Evolutionary conservation across 805 yeast species (phyloP).

Genomic region (Hyphopichia homilentoma): DNA sequence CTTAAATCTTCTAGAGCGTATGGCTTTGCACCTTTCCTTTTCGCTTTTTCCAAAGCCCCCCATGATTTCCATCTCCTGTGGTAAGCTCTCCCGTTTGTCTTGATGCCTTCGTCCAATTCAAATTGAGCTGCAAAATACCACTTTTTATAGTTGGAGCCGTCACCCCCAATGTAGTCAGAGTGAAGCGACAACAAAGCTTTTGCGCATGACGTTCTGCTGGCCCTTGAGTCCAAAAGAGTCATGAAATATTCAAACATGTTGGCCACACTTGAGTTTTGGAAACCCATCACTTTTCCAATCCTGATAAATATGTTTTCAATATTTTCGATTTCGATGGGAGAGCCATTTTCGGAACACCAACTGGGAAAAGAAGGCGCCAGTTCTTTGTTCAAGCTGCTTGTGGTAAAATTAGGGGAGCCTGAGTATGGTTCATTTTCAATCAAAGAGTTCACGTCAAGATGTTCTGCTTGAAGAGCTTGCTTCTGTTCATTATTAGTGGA

Average conservation of each 20-base stretch:
- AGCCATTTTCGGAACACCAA: constrained; percentile 25
- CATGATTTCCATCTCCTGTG: constrained; percentile 39
- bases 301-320: constrained; percentile 59
- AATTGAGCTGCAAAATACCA: constrained; percentile 91
- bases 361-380: constrained; percentile 14
- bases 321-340: constrained; percentile 34
- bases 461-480: too few species aligned
- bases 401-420: too few species aligned
- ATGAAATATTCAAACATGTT: constrained; percentile 82
- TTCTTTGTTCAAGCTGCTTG: too few species aligned
- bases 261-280: constrained; percentile 71
- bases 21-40: constrained; percentile 30
- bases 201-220: constrained; percentile 71
- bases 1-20: constrained; percentile 15
- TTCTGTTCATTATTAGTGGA: too few species aligned
- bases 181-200: constrained; percentile 75
- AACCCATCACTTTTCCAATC: constrained; percentile 68
- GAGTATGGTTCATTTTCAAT: too few species aligned
- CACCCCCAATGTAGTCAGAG: constrained; percentile 91
- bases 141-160: constrained; percentile 76
- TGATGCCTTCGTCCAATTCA: constrained; percentile 62
- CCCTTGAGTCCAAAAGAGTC: constrained; percentile 79
- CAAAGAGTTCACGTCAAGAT: too few species aligned
- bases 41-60: constrained; percentile 12
- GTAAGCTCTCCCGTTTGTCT: constrained; percentile 41